Base-by-base conservation (phyloP, 495 filamentous ascomycete genomes). In the Penicillium argentinense region DNA sequence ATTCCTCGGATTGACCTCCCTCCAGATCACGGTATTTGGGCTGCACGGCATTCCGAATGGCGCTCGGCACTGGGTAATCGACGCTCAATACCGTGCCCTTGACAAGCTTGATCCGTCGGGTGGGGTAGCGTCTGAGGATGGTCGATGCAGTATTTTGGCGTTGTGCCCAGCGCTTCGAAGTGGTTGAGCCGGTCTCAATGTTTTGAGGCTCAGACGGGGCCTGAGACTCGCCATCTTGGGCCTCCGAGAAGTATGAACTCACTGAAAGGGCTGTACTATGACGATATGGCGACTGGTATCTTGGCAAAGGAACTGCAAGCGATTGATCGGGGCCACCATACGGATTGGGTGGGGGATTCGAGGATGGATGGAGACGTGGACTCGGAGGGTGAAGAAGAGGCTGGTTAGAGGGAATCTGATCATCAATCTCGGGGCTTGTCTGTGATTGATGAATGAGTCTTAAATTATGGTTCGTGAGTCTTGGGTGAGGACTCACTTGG, bases 31-130 rank as follows among this genome's bases (percentile, higher is more conserved):
- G 77, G 61, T 96, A 97, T 67, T 92, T 90, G 8, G 85, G 72
- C 70, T 97, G 89, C 17, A 97, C 79, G 34, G 92, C 88, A 64
- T 97, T 96, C 62, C 92, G 86, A 63, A 97, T 96, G 38, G 92
- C 91, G 67, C 87, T 93, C 33, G 92, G 92, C 9, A 95, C 92
- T 2, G 92, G 91, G 66, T 97, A 93, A 67, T 96, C 92, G 53
- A 95, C 88, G 69, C 91, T 95, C 59, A 97, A 77, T 54, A 96
- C 92, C 51, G 87, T 88, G 46, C 90, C 90, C 66, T 96, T 90
- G 18, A 90, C 87, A 33, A 97, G 81, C 76, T 96, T 96, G 62
- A 96, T 86, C 69, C 95, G 96, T 59, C 92, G 81, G 21, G 92
- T 97, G 25, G 88, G 82, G 72, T 91, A 93, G 51, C 92, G 87